Base-by-base conservation (phyloP, 1,284 basidiomycete species). In the Ustilago bromivora region DNA sequence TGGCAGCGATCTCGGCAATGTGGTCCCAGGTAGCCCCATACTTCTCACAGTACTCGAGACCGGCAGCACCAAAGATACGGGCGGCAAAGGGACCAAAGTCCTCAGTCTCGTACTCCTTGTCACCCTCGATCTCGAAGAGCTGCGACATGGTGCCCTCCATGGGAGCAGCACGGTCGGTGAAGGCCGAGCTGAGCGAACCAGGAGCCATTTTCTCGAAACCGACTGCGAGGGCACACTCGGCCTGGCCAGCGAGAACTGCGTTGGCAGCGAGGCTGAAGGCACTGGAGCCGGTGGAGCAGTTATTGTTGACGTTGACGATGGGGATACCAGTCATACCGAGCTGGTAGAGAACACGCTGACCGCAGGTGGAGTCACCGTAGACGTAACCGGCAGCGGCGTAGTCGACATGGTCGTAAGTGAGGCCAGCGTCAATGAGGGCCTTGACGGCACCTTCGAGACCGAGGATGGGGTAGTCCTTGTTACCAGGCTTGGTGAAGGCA, bases 241-340 rank as follows among this genome's bases (percentile, higher is more conserved):
- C 91, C 69, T 91, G 89, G 11, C 92, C 92, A 31, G 89, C 90
- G 80, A 91, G 92, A 40, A 84, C 81, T 35, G 77, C 74, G 60
- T 81, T 78, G 63, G 70, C 80, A 55, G 78, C 82, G 54, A 82
- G 70, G 40, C 68, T 79, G 63, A 84, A 79, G 54, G 82, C 82
- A 43, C 78, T 78, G 19, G 82, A 84, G 56, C 82, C 82, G 56
- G 82, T 84, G 59, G 82, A 83, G 76, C 81, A 84, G 77, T 84
- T 84, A 77, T 94, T 94, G 87, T 93, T 94, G 58, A 94, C 92
- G 80, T 95, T 95, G 60, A 92, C 90, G 80, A 95, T 92, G 1
- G 94, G 94, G 70, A 95, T 94, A 32, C 90, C 89, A 4, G 93
- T 95, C 86, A 95, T 89, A 17, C 94, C 94, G 52, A 95, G 90